Evolutionary conservation across 2,329 filamentous ascomycete species (phyloP).

Genomic region (Monosporascus sp.): DNA sequence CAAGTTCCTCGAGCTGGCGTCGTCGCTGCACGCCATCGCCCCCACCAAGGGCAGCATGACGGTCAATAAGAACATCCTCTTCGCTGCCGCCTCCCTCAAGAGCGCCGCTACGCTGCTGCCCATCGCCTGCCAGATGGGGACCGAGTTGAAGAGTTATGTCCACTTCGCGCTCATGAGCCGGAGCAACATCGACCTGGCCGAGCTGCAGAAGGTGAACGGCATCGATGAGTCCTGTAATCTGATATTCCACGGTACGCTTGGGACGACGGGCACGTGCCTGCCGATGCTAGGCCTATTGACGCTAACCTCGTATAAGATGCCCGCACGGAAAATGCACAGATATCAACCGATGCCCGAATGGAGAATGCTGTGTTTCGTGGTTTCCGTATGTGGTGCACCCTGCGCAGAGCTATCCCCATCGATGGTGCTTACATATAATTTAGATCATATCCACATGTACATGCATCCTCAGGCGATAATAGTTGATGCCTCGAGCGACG

Average conservation of each 20-base stretch:
- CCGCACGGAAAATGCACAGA: constrained; percentile 64
- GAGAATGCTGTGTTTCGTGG: constrained; percentile 58
- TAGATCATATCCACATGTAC: constrained; percentile 63
- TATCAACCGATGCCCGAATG: constrained; percentile 66
- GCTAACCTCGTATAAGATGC: constrained; percentile 51
- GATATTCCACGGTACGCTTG: constrained; percentile 45
- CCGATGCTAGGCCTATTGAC: neutral
- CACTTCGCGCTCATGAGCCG: constrained; percentile 78
- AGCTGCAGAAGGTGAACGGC: constrained; percentile 72
- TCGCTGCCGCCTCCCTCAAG: constrained; percentile 68
- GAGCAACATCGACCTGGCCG: constrained; percentile 61
- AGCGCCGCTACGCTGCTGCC: constrained; percentile 71
- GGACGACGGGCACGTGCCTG: neutral
- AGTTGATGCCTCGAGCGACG: constrained; percentile 59
- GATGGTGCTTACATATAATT: constrained; percentile 12
- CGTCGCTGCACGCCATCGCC: constrained; percentile 55
- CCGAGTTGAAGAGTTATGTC: constrained; percentile 62
- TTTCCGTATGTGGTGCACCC: constrained; percentile 45
- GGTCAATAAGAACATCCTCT: constrained; percentile 68
- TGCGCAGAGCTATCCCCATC: neutral
- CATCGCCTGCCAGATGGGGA: constrained; percentile 81
- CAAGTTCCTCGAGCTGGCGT: constrained; percentile 59
- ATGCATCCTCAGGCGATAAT: constrained; percentile 75
- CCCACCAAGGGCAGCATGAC: constrained; percentile 44
- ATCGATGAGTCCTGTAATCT: constrained; percentile 67